These are phyloP conservation scores for Potentilla sterilis DNA, from an alignment of 306 rosid genomes.

Conservation along the genomic window DNA sequence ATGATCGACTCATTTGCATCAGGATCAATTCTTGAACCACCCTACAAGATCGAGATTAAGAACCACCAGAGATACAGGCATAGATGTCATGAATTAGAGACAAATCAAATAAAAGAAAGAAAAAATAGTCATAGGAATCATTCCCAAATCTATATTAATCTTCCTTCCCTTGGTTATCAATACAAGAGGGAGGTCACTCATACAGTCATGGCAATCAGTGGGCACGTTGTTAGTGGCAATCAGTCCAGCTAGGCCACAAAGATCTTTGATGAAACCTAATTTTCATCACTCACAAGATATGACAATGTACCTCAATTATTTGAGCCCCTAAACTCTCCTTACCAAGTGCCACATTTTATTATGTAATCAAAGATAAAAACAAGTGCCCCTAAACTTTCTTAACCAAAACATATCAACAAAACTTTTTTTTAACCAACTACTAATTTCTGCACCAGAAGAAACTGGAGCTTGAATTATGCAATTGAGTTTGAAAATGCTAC, in stretches of 20 bases:
- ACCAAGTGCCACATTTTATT: constrained; percentile 1
- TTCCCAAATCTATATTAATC: too few species aligned
- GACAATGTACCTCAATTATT: constrained; percentile 5
- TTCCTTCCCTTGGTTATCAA: too few species aligned
- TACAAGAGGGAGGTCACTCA: neutral
- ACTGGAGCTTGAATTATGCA: neutral
- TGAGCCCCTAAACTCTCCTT: neutral
- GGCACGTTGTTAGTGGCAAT: neutral
- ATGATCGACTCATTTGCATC: too few species aligned
- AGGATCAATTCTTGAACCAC: too few species aligned
- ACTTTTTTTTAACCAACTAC: neutral
- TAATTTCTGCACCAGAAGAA: neutral
- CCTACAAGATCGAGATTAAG: too few species aligned
- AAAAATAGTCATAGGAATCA: too few species aligned
- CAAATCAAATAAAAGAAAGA: too few species aligned
- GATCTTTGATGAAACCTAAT: neutral
- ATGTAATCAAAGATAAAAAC: too few species aligned
- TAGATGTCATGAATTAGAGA: too few species aligned
- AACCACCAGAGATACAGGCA: too few species aligned
- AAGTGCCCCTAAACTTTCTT: neutral
- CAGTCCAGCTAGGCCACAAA: constrained; percentile 11
- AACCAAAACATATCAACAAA: neutral
- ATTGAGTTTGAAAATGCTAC: neutral
- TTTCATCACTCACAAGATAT: constrained; percentile 1
- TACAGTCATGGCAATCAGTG: neutral